phyloP scores from a whole-genome alignment of 495 filamentous ascomycete species.

The Tuber melanosporum region DNA sequence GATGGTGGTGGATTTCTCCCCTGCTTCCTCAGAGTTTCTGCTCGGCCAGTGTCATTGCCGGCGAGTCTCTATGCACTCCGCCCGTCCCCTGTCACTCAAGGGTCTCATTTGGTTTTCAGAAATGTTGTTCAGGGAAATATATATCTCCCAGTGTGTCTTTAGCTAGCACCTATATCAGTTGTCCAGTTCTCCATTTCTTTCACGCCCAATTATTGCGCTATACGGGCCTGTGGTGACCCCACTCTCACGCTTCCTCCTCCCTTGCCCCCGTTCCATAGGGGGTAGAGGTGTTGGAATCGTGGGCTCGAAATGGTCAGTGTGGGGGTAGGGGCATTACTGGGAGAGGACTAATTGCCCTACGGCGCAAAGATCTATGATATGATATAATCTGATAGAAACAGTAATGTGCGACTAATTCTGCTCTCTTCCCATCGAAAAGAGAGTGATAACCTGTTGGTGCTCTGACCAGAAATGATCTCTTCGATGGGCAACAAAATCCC shows the following conservation, averaged over 20 bases:
- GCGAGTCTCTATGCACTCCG: not conserved
- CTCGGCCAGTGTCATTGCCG: not conserved
- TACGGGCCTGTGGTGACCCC: not conserved
- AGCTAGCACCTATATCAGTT: not conserved
- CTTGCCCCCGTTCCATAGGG: not conserved
- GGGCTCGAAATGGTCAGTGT: not conserved
- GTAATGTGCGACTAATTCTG: not conserved
- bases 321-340: not conserved
- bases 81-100: not conserved
- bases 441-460: not conserved
- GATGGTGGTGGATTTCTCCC: not conserved
- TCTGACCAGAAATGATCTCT: not conserved
- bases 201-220: not conserved
- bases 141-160: not conserved
- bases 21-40: not conserved
- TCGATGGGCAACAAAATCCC: not conserved
- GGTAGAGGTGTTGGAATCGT: not conserved
- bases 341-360: not conserved
- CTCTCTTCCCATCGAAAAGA: not conserved
- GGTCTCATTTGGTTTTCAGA: not conserved
- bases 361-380: not conserved
- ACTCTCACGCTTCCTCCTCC: not conserved
- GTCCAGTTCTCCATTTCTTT: not conserved
- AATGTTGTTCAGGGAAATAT: not conserved
- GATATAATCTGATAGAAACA: not conserved